A percentile compares a stretch with the other conserved stretches of the same genome.
Conservation (phyloP, 2,329 filamentous ascomycete species). For the Penicillium olsonii region DNA sequence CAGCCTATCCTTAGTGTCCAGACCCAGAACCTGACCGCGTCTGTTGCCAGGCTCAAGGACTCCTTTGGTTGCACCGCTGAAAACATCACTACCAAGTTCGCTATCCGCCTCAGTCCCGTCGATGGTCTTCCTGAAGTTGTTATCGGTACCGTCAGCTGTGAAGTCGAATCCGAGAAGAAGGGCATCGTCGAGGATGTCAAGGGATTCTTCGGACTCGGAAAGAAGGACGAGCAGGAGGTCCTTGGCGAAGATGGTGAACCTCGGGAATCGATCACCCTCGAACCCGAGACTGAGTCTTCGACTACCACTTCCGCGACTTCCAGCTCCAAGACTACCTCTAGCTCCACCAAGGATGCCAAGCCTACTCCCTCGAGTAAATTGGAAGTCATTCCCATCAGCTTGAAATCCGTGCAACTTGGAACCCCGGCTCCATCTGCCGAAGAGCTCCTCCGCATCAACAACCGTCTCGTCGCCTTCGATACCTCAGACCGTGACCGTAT, state of each 20-base stretch:
- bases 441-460: conserved; percentile 57
- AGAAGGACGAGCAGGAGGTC: conserved; percentile 77
- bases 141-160: conserved; percentile 79
- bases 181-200: conserved; percentile 93
- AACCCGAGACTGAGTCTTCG: conserved; percentile 50
- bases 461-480: conserved; percentile 81
- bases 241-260: conserved; percentile 62
- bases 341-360: conserved; percentile 48
- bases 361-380: conserved; percentile 47
- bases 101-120: conserved; percentile 68
- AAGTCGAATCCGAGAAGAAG: conserved; percentile 73
- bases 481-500: conserved; percentile 76
- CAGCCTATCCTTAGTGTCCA: conserved; percentile 66
- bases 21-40: conserved; percentile 83
- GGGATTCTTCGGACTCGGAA: conserved; percentile 92
- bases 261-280: conserved; percentile 51
- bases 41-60: conserved; percentile 74
- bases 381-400: conserved; percentile 55
- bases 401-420: conserved; percentile 51
- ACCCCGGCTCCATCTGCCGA: conserved; percentile 37
- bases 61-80: conserved; percentile 74
- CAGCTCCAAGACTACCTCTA: conserved; percentile 52
- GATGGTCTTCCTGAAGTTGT: conserved; percentile 79
- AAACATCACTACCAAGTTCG: conserved; percentile 79
- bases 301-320: conserved; percentile 46